phyloP scores from a whole-genome alignment of 2,329 filamentous ascomycete species.

The Aspergillus japonicus region DNA sequence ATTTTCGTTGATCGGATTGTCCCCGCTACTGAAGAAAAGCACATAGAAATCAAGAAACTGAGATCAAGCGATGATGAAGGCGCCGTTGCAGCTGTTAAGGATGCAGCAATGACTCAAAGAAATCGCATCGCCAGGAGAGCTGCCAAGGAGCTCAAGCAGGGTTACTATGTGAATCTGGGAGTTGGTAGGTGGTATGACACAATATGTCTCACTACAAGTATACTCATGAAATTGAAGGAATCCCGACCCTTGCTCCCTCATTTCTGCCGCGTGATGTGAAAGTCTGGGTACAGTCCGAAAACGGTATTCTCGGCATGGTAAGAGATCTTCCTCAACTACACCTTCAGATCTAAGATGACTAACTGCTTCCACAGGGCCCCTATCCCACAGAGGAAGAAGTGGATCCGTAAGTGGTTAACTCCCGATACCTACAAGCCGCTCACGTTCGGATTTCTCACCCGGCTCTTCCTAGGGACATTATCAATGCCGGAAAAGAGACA shows the following conservation, averaged over 20 bases:
- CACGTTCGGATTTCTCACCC: not conserved
- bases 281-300: conserved; percentile 84
- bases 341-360: conserved; percentile 4
- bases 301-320: conserved; percentile 75
- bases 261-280: conserved; percentile 67
- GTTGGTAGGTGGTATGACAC: conserved; percentile 26
- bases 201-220: not conserved
- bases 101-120: conserved; percentile 39
- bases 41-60: conserved; percentile 68
- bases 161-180: conserved; percentile 37
- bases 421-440: not conserved
- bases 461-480: conserved; percentile 57
- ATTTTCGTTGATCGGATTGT: conserved; percentile 83
- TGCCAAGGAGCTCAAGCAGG: conserved; percentile 73
- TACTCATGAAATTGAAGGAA: conserved; percentile 49
- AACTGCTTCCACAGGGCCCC: conserved; percentile 50
- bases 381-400: conserved; percentile 72
- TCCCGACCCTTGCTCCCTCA: conserved; percentile 79
- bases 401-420: conserved; percentile 52
- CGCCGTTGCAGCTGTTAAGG: conserved; percentile 35
- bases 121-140: conserved; percentile 71
- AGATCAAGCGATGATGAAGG: conserved; percentile 43
- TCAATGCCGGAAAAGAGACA: conserved; percentile 87
- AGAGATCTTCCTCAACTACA: not conserved
- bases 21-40: conserved; percentile 68